phyloP scores from a whole-genome alignment of 2,329 filamentous ascomycete species.

The Exutisphaerella laricina region DNA sequence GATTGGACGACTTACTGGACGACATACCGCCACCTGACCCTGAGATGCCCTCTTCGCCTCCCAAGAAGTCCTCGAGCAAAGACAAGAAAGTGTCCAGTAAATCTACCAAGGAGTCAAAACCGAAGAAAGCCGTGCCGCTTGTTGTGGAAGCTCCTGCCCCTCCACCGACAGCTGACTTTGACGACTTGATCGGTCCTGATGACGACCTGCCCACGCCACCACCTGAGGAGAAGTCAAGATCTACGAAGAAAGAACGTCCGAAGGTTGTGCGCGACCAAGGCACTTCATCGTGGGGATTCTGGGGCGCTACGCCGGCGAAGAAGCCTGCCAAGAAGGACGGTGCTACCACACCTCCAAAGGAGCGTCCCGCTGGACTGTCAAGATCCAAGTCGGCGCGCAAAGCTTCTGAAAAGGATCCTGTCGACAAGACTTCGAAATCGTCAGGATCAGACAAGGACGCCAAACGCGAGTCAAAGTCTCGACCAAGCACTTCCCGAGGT shows the following conservation, averaged over 20 bases:
- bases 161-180: conserved; percentile 15
- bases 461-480: conserved; percentile 43
- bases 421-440: conserved; percentile 60
- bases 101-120: conserved; percentile 33
- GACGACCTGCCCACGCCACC: conserved; percentile 46
- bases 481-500: conserved; percentile 52
- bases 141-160: conserved; percentile 20
- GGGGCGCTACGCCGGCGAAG: conserved; percentile 49
- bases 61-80: conserved; percentile 19
- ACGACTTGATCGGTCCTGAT: conserved; percentile 26
- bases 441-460: conserved; percentile 68
- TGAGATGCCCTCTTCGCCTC: conserved; percentile 18
- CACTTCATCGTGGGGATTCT: conserved; percentile 64
- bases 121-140: conserved; percentile 34
- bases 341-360: conserved; percentile 36
- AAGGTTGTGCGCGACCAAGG: conserved; percentile 67
- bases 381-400: conserved; percentile 55
- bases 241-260: conserved; percentile 67
- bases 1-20: conserved; percentile 39
- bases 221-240: conserved; percentile 49
- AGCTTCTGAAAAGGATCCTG: conserved; percentile 45
- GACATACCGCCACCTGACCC: conserved; percentile 20
- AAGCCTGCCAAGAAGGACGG: conserved; percentile 35
- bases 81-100: conserved; percentile 22
- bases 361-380: conserved; percentile 39